Percentiles rank a stretch among this genome's conserved stretches.
phyloP scores from a whole-genome alignment of 2,329 filamentous ascomycete genomes.

The Ophiostoma perfectum region DNA sequence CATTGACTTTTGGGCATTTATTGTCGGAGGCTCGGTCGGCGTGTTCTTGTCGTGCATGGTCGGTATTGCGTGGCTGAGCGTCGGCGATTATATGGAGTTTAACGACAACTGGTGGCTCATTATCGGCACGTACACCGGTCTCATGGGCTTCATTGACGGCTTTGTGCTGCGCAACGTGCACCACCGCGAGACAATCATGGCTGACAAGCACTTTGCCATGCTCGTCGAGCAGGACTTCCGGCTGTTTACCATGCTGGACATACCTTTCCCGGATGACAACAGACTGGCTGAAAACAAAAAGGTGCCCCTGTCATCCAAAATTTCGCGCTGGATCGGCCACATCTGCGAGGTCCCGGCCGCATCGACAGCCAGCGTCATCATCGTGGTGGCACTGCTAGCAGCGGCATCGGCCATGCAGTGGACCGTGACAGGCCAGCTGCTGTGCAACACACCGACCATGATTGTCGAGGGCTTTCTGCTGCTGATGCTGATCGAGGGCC shows the following conservation, averaged over 20 bases:
- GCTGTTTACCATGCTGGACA: constrained; percentile 22
- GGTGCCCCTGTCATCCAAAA: constrained; percentile 25
- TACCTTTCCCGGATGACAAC: background rate
- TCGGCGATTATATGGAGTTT: constrained; percentile 38
- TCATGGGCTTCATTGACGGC: constrained; percentile 42
- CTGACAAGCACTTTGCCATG: constrained; percentile 29
- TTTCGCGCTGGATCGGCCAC: constrained; percentile 28
- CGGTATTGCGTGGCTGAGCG: constrained; percentile 34
- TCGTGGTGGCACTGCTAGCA: constrained; percentile 16
- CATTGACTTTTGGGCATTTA: constrained; percentile 41
- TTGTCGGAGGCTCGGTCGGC: constrained; percentile 35
- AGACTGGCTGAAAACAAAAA: constrained; percentile 7
- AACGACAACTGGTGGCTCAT: constrained; percentile 44
- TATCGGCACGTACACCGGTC: constrained; percentile 44
- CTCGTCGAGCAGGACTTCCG: constrained; percentile 26
- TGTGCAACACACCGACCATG: constrained; percentile 33
- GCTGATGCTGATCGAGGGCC: constrained; percentile 29
- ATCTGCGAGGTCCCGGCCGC: constrained; percentile 25
- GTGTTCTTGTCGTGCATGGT: background rate
- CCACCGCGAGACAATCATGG: constrained; percentile 27
- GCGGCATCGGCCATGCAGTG: constrained; percentile 30
- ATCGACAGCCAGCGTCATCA: constrained; percentile 20
- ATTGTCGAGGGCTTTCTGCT: constrained; percentile 31
- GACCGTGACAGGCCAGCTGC: constrained; percentile 32
- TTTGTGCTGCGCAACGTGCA: constrained; percentile 44